phyloP scores from a whole-genome alignment of 441 rosid species.

The Omphalea diandra region DNA sequence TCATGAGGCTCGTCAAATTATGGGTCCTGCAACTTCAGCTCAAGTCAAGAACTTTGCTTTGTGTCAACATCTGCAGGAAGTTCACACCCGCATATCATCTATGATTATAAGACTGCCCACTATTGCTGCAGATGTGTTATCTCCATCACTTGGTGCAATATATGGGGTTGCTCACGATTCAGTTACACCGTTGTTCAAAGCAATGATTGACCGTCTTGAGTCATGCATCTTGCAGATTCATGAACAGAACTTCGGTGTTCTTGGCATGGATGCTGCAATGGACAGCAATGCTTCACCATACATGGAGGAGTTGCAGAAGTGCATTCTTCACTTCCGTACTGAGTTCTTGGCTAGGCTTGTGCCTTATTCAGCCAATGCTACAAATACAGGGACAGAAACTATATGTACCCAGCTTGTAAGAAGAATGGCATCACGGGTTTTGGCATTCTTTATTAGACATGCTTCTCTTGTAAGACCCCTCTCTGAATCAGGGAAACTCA shows the following conservation, averaged over 20 bases:
- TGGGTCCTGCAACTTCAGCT: slow-evolving; percentile 82
- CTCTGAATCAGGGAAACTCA: slow-evolving; percentile 94
- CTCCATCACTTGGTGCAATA: slow-evolving; percentile 67
- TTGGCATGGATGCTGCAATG: slow-evolving; percentile 73
- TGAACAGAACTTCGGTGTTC: slow-evolving; percentile 76
- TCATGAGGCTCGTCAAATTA: slow-evolving; percentile 86
- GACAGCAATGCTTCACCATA: slow-evolving; percentile 90
- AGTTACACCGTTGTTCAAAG: slow-evolving; percentile 82
- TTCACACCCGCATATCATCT: slow-evolving; percentile 71
- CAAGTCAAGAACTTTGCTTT: slow-evolving; percentile 85
- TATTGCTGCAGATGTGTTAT: slow-evolving; percentile 76
- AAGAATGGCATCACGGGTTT: slow-evolving; percentile 85
- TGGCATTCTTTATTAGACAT: slow-evolving; percentile 86
- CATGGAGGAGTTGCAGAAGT: slow-evolving; percentile 94
- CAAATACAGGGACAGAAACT: slow-evolving; percentile 60
- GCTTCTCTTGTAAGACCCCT: slow-evolving; percentile 92
- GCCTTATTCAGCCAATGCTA: slow-evolving; percentile 58
- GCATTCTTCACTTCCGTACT: slow-evolving; percentile 75
- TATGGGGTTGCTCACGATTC: slow-evolving; percentile 91
- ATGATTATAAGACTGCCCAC: slow-evolving; percentile 66
- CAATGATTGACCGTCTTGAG: slow-evolving; percentile 87
- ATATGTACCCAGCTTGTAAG: slow-evolving; percentile 89
- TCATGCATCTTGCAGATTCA: slow-evolving; percentile 92
- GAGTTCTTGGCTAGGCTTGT: slow-evolving; percentile 84
- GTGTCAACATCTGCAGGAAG: slow-evolving; percentile 91